Conservation (phyloP, 306 rosid species). For the Clitoria ternatea region DNA sequence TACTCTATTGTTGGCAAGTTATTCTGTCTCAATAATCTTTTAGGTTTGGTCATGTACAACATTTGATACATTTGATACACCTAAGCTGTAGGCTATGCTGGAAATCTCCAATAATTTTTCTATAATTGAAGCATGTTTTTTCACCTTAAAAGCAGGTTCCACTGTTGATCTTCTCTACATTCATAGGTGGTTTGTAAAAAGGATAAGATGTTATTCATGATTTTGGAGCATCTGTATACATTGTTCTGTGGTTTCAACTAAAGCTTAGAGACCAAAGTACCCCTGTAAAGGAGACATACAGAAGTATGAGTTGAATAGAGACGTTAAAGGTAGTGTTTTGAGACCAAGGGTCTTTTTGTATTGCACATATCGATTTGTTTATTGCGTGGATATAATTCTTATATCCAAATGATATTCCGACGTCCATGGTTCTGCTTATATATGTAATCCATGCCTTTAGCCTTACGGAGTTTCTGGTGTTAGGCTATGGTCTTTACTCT, state of each 20-base stretch:
- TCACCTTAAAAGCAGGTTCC: slow-evolving; percentile 35
- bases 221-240: slow-evolving; percentile 31
- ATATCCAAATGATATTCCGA: slow-evolving; percentile 42
- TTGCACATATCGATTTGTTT: slow-evolving; percentile 63
- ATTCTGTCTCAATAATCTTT: slow-evolving; percentile 11
- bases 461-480: slow-evolving; percentile 16
- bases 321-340: slow-evolving; percentile 23
- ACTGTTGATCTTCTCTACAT: slow-evolving; percentile 32
- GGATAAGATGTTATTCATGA: slow-evolving; percentile 23
- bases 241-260: slow-evolving; percentile 31
- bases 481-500: slow-evolving; percentile 21
- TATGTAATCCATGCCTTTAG: slow-evolving; percentile 26
- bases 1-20: background rate
- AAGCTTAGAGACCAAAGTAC: slow-evolving; percentile 40
- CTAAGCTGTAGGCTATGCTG: slow-evolving; percentile 12
- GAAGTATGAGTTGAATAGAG: slow-evolving; percentile 40
- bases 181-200: slow-evolving; percentile 27
- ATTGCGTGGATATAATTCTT: slow-evolving; percentile 42
- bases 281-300: slow-evolving; percentile 57
- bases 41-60: background rate
- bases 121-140: background rate
- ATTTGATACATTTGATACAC: background rate
- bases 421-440: slow-evolving; percentile 28
- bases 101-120: background rate
- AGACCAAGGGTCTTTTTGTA: slow-evolving; percentile 38